Percentiles rank a stretch among this genome's conserved stretches.
These are phyloP conservation scores for Leccinum angustisporum DNA, from an alignment of 1,284 basidiomycete genomes.

Conservation along the genomic window DNA sequence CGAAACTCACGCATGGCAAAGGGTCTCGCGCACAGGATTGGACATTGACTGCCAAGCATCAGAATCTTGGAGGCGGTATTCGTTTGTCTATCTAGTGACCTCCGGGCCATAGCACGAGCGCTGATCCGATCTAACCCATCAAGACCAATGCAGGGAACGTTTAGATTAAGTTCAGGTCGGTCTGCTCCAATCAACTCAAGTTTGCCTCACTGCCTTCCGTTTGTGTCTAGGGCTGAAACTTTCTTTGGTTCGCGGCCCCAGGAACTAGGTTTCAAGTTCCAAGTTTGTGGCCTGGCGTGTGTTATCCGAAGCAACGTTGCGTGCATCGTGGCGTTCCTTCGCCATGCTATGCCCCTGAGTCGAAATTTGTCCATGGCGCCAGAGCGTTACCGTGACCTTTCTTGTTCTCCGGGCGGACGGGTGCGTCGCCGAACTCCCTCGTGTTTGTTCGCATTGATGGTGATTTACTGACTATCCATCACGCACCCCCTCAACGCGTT, in stretches of 20 bases:
- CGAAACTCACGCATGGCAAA: neutral
- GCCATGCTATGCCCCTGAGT: neutral
- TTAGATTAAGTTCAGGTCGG: conserved; percentile 10
- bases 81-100: neutral
- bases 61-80: neutral
- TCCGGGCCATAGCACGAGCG: neutral
- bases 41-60: neutral
- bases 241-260: neutral
- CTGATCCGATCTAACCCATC: neutral
- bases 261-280: neutral
- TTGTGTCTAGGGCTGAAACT: neutral
- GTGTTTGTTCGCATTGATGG: conserved; percentile 6
- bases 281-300: neutral
- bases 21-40: neutral
- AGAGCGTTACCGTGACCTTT: neutral
- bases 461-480: neutral
- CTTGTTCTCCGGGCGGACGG: neutral
- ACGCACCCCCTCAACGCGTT: neutral
- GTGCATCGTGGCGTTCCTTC: conserved; percentile 10
- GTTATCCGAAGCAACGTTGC: conserved; percentile 4
- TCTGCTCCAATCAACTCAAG: neutral
- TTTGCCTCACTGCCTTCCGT: conserved; percentile 5
- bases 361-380: neutral
- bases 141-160: neutral
- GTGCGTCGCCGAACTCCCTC: conserved; percentile 7